Evolutionary conservation across 2,329 filamentous ascomycete species (phyloP), one percentile per base, ranked within the genome.

Genomic region (Phialophora chinensis): DNA sequence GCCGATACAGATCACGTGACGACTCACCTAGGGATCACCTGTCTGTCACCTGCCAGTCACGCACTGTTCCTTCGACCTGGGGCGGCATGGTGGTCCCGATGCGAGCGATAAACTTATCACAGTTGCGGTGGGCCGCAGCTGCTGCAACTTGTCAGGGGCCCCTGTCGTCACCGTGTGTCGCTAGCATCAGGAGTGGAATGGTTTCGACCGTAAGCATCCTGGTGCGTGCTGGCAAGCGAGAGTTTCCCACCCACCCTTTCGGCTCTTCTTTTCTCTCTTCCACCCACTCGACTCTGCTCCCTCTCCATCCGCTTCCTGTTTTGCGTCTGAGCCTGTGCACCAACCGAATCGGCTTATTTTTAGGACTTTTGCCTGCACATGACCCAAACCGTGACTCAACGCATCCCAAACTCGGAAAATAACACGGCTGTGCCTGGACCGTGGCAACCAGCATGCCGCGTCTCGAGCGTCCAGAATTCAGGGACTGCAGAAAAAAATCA

Each of bases 391-490:
- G 49, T 23, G 49, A 27, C 23, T 52, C 49, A 27, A 12, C 49
- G 20, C 23, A 52, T 17, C 49, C 49, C n/a, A 7, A 52, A 12
- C 49, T 17, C 49, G 49, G 49, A 29, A 52, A 23, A 12, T 23
- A 52, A 4, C 49, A 52, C 49, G 49, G 49, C 49, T 52, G 49
- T 52, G 49, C 49, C 49, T 50, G 47, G 47, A 25, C 47, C 47
- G 47, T 23, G n/a, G 47, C 8, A 20, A 20, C 25, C 20, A 10
- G n/a, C 47, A 20, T 52, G 23, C 49, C 20, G 23, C 10, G 27
- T 52, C 25, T 52, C 49, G 49, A 29, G 20, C 14, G 49, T 27
- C 49, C 49, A 23, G 23, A 52, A 27, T 27, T 17, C 49, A 25
- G 49, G 49, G 49, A 23, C 23, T 10, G 2, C 4, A 23, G n/a